Base-by-base conservation (phyloP, 192 early-diverging fungal species). In the Tieghemiomyces parasiticus region DNA sequence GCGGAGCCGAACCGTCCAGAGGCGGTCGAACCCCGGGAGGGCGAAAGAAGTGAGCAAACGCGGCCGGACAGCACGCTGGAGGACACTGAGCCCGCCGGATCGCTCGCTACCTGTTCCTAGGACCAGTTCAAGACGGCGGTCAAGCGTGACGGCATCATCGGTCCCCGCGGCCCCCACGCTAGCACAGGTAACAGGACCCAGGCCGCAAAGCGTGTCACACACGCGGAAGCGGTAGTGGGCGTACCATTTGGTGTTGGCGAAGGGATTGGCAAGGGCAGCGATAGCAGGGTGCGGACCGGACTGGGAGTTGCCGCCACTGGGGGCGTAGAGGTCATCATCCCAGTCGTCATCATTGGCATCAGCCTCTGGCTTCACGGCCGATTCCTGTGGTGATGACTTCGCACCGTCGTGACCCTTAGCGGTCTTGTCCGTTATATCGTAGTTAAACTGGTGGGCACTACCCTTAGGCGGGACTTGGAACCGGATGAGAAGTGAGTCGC, bases 401-500 rank as follows among this genome's bases (percentile, higher is more conserved):
- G n/a, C n/a, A n/a, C n/a, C n/a, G n/a, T n/a, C n/a, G n/a, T n/a
- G n/a, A n/a, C n/a, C n/a, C n/a, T n/a, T n/a, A n/a, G n/a, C n/a
- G n/a, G n/a, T n/a, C n/a, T n/a, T n/a, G n/a, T n/a, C n/a, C n/a
- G n/a, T n/a, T n/a, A 42, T 42, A 16, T 42, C 38, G 38, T 42
- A 42, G 16, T 10, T 16, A 16, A 42, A 6, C 24, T 38, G 33
- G 32, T 30, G 19, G n/a, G 55, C 28, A 16, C 33, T 20, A 25
- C 49, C 26, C n/a, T 13, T 60, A 52, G 30, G 51, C 4, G 61
- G 33, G 49, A 79, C 72, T 45, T 42, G 60, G 66, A 82, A 84
- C 53, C 83, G 74, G 54, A 94, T 70, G 58, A 94, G 65, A 60
- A 87, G 58, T 2, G 80, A 78, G 64, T 94, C 83, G 14, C 77